Base-by-base conservation (phyloP, 495 filamentous ascomycete species). In the Penicillium herquei region DNA sequence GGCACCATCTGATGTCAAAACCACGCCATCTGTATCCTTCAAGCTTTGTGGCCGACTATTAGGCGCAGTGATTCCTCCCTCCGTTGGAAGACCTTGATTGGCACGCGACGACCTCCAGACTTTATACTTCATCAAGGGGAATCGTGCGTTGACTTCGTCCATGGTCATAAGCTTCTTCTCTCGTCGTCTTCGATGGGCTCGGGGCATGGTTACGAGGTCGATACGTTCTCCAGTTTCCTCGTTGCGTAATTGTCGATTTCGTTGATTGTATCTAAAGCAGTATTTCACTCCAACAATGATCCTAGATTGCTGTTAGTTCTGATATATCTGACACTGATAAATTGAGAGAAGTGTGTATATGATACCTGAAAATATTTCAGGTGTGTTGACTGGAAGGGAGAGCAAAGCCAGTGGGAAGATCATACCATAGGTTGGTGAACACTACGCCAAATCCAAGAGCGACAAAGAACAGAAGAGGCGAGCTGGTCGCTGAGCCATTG, bases 271-370 rank as follows among this genome's bases (percentile, higher is more conserved):
- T 49, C 94, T 83, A 70, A 98, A 98, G 73, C 94, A 98, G 72
- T 98, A 98, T 72, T 98, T 98, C 48, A 98, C 94, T 39, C 94
- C 94, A 60, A 98, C 94, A 64, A 98, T 98, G 69, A 98, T 98
- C 94, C 94, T 98, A 63, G 17, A 41, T 40, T 35, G n/a, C 35
- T 11, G 39, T 63, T 48, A 62, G 49, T n/a, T 8, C 21, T 26
- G 21, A 26, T 26, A 26, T 26, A 26, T 26, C 21, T 4, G 21
- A 26, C 21, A 26, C 21, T 26, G 21, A 26, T 26, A 26, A 26
- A 26, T 2, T 26, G 21, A 26, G 21, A 26, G 21, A 26, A 26
- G 21, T 26, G 4, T 26, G 21, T 1, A 26, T 26, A 4, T 26
- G 21, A 1, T 26, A 1, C 21, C 21, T 4, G 4, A 4, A 26